Conservation (phyloP, 352 stramenopile species). For the Globisporangium spinosum region DNA sequence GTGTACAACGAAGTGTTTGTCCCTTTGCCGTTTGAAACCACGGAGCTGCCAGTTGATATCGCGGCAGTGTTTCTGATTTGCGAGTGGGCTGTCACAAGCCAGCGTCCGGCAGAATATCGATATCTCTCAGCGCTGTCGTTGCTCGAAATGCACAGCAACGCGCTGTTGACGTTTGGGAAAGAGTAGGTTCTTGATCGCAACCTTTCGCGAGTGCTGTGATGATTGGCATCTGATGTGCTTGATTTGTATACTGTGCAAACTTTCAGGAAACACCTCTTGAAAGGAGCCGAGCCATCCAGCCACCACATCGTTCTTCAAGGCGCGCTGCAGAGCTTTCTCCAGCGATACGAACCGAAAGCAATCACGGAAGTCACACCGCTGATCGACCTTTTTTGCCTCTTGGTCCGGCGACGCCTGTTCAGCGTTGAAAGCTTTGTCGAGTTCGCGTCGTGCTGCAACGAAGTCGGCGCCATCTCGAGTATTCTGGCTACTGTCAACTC, state of each 20-base stretch:
- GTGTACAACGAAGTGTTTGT: slow-evolving; percentile 76
- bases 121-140: slow-evolving; percentile 77
- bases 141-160: slow-evolving; percentile 79
- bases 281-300: slow-evolving; percentile 34
- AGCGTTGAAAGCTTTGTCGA: slow-evolving; percentile 71
- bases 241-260: slow-evolving; percentile 10
- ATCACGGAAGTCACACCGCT: slow-evolving; percentile 77
- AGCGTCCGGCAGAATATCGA: slow-evolving; percentile 76
- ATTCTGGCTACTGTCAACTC: slow-evolving; percentile 19
- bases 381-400: slow-evolving; percentile 80
- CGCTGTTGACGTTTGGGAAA: slow-evolving; percentile 55
- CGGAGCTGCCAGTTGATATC: slow-evolving; percentile 63
- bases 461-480: slow-evolving; percentile 24
- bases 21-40: slow-evolving; percentile 32
- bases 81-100: slow-evolving; percentile 80
- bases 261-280: slow-evolving; percentile 42
- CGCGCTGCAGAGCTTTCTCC: slow-evolving; percentile 69
- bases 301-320: slow-evolving; percentile 74
- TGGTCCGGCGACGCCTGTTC: slow-evolving; percentile 70
- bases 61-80: slow-evolving; percentile 71
- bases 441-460: slow-evolving; percentile 55
- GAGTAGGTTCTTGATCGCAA: slow-evolving; percentile 28
- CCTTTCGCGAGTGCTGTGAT: background rate
- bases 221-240: slow-evolving; percentile 4
- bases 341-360: slow-evolving; percentile 68